Evolutionary conservation across 1,284 basidiomycete genomes (phyloP), one percentile per base, ranked within the genome.

Genomic region (Leccinum angustisporum): DNA sequence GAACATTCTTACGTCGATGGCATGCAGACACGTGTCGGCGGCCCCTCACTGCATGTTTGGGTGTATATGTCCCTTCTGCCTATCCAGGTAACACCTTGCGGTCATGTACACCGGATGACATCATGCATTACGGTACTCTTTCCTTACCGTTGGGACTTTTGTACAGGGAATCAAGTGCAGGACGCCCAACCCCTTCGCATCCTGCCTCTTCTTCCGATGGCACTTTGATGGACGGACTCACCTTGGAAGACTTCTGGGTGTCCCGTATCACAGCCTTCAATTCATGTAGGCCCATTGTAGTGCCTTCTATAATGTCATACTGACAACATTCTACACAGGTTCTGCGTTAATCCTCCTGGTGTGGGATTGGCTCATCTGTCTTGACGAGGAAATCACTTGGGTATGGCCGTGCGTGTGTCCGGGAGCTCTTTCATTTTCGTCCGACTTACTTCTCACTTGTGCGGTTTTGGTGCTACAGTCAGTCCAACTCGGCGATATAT

Each of bases 331-430:
- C 11, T 40, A 11, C 31, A 16, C 30, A 64, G 63, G 48, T 27
- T 59, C 63, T 4, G 63, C 63, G 14, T 16, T 61, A 31, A 48
- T 43, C 36, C 38, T 64, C 43, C 48, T 61, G 57, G 31, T 60
- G 11, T 63, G 62, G 63, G 63, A 65, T 36, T 65, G 64, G 64
- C 18, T 65, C 36, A 36, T 56, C 30, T 66, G 57, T 46, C 56
- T 63, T 27, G 64, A 66, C 36, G 11, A 66, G 10, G 61, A 63
- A 48, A 54, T 66, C 34, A 54, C 33, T 36, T 63, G 64, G 64
- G 53, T 63, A 63, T 63, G 61, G 57, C 56, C 43, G 61, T 66
- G 36, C 50, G 56, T 63, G 36, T 40, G 13, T 61, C n/a, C 5
- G 16, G 7, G 4, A 34, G 11, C 2, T 27, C 34, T 25, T n/a